Conservation (phyloP, 805 yeast species). For the Candida yuanshanica region DNA sequence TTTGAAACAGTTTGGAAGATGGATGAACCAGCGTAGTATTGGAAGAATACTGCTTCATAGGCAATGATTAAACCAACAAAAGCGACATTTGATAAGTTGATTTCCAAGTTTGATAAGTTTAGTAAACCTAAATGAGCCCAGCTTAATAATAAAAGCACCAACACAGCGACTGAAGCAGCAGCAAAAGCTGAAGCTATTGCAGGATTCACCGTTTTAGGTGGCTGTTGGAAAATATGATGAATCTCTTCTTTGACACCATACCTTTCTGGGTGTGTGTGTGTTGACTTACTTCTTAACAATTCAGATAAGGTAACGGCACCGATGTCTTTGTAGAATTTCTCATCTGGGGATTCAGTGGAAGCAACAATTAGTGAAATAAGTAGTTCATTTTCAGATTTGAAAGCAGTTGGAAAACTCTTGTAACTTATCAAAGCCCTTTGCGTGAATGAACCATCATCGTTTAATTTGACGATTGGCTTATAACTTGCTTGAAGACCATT, state of each 20-base stretch:
- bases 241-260: conserved; percentile 22
- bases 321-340: conserved; percentile 6
- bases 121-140: conserved; percentile 18
- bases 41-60: conserved; percentile 22
- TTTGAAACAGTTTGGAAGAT: conserved; percentile 20
- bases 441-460: conserved; percentile 6
- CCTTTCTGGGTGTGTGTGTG: conserved; percentile 13
- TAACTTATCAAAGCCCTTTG: conserved; percentile 15
- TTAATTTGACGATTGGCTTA: conserved; percentile 19
- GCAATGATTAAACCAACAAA: conserved; percentile 16
- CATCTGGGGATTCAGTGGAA: conserved; percentile 9
- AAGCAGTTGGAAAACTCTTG: conserved; percentile 19
- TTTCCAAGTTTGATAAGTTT: conserved; percentile 20
- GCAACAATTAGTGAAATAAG: conserved; percentile 15
- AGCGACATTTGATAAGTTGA: conserved; percentile 8
- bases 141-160: conserved; percentile 11
- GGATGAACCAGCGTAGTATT: conserved; percentile 21
- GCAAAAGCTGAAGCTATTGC: conserved; percentile 17
- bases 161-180: conserved; percentile 8
- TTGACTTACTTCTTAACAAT: conserved; percentile 11
- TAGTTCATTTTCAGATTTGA: conserved; percentile 13
- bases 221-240: conserved; percentile 21
- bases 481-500: conserved; percentile 21
- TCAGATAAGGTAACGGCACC: conserved; percentile 19
- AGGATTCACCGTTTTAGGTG: conserved; percentile 19